These are phyloP conservation scores for Stellera chamaejasme DNA, from an alignment of 345 rosid species.

Conservation along the genomic window DNA sequence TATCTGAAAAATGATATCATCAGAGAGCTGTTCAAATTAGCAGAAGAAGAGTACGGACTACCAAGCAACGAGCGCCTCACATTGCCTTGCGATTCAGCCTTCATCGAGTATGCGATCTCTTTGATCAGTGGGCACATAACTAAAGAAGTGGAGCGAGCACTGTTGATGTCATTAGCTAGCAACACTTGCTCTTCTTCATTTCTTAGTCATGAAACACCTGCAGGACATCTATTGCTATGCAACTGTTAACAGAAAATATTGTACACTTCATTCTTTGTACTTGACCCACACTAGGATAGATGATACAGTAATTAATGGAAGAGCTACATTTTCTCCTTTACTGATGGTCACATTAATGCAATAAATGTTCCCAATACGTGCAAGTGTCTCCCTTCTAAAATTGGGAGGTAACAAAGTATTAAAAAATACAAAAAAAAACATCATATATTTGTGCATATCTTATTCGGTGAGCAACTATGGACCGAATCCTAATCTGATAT, in stretches of 20 bases:
- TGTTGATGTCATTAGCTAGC: constrained; percentile 4
- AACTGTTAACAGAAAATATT: constrained; percentile 1
- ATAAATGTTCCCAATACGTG: no score
- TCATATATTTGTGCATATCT: no score
- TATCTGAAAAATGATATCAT: constrained; percentile 16
- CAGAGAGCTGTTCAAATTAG: constrained; percentile 15
- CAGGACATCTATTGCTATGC: not conserved
- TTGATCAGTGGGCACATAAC: constrained; percentile 9
- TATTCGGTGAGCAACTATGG: no score
- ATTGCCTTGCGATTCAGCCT: constrained; percentile 23
- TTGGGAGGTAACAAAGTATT: no score
- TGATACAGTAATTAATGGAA: no score
- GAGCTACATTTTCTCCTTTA: no score
- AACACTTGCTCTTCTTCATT: constrained; percentile 3
- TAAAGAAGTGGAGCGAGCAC: constrained; percentile 16
- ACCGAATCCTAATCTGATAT: no score
- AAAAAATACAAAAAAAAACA: no score
- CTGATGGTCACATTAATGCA: no score
- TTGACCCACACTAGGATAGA: not conserved
- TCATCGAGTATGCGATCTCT: constrained; percentile 19
- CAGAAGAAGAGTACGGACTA: constrained; percentile 31
- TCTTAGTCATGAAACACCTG: not conserved
- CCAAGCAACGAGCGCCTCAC: constrained; percentile 22
- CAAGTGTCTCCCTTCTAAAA: no score
- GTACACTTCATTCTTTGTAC: no score